phyloP scores from a whole-genome alignment of 2,329 filamentous ascomycete genomes.

The Cladosporium sp. region DNA sequence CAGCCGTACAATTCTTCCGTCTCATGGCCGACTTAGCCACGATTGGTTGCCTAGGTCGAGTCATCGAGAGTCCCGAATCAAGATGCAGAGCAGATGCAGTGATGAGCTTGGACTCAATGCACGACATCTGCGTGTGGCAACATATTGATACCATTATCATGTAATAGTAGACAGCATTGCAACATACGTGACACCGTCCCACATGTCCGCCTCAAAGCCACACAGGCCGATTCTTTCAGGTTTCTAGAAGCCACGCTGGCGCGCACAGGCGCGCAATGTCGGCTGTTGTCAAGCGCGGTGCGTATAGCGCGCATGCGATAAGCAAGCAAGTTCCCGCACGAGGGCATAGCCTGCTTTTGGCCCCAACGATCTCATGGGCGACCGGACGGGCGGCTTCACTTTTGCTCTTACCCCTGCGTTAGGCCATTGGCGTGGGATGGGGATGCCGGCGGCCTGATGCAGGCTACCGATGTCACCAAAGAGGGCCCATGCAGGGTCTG shows the following conservation, averaged over 20 bases:
- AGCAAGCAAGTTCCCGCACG: no score
- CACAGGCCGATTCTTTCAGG: not conserved
- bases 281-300: constrained; percentile 9
- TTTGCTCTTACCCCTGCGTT: not conserved
- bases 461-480: no score
- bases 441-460: no score
- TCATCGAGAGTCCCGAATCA: no score
- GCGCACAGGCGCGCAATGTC: constrained; percentile 11
- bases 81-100: no score
- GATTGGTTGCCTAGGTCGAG: no score
- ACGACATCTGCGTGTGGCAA: no score
- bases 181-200: constrained; percentile 2
- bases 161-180: not conserved
- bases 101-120: no score
- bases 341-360: no score
- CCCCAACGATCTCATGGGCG: constrained; percentile 3
- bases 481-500: not conserved
- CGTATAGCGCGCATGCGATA: not conserved
- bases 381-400: not conserved
- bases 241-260: not conserved
- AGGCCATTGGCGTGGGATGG: not conserved
- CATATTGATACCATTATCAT: no score
- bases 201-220: not conserved
- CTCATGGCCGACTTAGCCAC: no score
- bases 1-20: no score